Evolutionary conservation across 2,329 filamentous ascomycete genomes (phyloP).

Genomic region (Camillea tinctor): DNA sequence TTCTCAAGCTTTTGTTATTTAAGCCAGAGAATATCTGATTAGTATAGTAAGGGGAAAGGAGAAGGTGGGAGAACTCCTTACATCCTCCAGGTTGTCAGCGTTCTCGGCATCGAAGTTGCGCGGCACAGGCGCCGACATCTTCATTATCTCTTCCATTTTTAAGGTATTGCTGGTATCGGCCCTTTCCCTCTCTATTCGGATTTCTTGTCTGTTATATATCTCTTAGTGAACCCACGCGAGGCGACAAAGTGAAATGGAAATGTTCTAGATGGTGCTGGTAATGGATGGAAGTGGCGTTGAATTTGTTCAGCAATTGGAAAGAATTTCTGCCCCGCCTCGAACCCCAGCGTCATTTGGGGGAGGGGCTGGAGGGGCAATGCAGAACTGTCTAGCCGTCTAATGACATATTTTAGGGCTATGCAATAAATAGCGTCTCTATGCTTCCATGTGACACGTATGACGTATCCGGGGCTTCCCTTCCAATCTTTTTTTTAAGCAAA

Average conservation of each 20-base stretch:
- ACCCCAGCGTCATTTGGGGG: not conserved
- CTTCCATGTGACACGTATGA: too few relatives aligned
- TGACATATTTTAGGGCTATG: not conserved
- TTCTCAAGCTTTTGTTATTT: constrained; percentile 76
- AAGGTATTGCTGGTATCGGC: too few relatives aligned
- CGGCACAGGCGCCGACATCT: constrained; percentile 33
- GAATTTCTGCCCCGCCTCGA: not conserved
- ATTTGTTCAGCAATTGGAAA: not conserved
- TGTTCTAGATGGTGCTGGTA: too few relatives aligned
- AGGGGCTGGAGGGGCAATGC: not conserved
- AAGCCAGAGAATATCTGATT: not conserved
- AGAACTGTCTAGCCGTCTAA: not conserved
- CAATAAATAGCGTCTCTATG: too few relatives aligned
- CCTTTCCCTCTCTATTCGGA: too few relatives aligned
- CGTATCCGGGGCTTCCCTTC: not conserved
- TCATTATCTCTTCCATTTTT: constrained; percentile 29
- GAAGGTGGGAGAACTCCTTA: constrained; percentile 12
- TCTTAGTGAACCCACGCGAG: too few relatives aligned
- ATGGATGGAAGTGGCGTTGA: not conserved
- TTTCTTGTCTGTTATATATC: too few relatives aligned
- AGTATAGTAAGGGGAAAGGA: not conserved
- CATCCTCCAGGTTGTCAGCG: constrained; percentile 32
- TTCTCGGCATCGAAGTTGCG: constrained; percentile 50
- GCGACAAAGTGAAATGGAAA: too few relatives aligned
- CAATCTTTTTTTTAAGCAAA: too few relatives aligned